A percentile compares a stretch with the other conserved stretches of the same genome.
phyloP scores from a whole-genome alignment of 495 filamentous ascomycete genomes.

The Aspergillus sclerotioniger region DNA sequence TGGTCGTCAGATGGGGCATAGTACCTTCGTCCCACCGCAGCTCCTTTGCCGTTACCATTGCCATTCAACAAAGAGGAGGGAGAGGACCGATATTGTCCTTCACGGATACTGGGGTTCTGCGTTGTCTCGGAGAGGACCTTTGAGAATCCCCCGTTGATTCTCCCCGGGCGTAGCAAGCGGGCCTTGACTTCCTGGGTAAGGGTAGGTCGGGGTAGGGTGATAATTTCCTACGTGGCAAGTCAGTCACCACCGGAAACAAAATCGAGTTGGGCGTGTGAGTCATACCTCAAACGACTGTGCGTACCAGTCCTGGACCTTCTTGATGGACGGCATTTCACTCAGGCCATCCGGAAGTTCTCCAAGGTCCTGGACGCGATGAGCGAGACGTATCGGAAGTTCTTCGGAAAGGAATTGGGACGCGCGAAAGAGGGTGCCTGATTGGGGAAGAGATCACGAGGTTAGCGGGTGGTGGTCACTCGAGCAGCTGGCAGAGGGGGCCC shows the following conservation, averaged over 20 bases:
- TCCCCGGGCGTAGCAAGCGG: constrained; percentile 71
- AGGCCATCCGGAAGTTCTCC: constrained; percentile 92
- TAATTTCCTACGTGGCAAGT: constrained; percentile 69
- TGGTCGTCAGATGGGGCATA: constrained; percentile 88
- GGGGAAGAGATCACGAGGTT: constrained; percentile 14
- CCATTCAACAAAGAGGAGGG: constrained; percentile 43
- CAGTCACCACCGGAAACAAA: constrained; percentile 1
- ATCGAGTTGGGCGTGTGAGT: constrained; percentile 8
- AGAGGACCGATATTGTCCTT: constrained; percentile 82
- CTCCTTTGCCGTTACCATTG: constrained; percentile 47
- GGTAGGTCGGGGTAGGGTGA: constrained; percentile 71
- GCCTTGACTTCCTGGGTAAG: constrained; percentile 75
- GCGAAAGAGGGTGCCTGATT: constrained; percentile 84
- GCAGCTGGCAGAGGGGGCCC: too few relatives aligned
- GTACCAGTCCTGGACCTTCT: constrained; percentile 95
- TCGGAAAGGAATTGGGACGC: constrained; percentile 98
- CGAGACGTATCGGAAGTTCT: constrained; percentile 94
- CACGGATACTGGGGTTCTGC: constrained; percentile 82
- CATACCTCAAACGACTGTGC: constrained; percentile 97
- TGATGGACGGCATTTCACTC: constrained; percentile 96
- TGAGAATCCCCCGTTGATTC: constrained; percentile 54
- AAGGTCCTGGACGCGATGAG: constrained; percentile 93
- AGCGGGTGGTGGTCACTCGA: constrained; percentile 13
- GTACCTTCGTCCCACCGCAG: constrained; percentile 63
- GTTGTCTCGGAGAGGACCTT: constrained; percentile 77